Evolutionary conservation across 129 eudicot genomes (phyloP).

Genomic region (Helianthus tuberosus): DNA sequence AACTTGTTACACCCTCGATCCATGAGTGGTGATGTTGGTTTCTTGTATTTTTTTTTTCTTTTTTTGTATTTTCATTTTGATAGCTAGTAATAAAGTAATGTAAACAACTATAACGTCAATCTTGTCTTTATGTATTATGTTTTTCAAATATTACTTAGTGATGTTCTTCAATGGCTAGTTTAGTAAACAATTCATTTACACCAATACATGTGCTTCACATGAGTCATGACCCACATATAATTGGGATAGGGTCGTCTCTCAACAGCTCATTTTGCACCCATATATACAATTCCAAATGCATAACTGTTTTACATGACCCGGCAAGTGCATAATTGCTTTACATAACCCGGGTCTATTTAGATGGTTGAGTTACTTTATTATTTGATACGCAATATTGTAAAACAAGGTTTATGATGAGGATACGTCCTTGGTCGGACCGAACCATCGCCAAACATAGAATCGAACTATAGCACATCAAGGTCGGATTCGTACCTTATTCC

Average conservation of each 20-base stretch:
- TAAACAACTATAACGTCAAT: not conserved
- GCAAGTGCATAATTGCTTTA: no score
- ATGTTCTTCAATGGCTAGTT: not conserved
- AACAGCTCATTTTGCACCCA: not conserved
- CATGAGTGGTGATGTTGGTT: constrained; percentile 27
- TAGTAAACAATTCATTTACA: not conserved
- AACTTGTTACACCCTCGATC: constrained; percentile 34
- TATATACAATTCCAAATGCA: not conserved
- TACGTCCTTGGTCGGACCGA: no score
- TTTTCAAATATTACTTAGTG: not conserved
- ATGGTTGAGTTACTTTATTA: no score
- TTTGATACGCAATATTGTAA: no score
- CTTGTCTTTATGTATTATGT: not conserved
- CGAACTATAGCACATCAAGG: no score
- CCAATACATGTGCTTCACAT: not conserved
- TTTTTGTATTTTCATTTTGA: constrained; percentile 22
- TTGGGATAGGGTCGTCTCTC: not conserved
- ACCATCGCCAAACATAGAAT: no score
- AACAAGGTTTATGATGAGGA: no score
- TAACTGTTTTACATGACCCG: no score
- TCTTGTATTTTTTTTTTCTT: not conserved
- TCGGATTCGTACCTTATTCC: no score
- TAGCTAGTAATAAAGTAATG: not conserved
- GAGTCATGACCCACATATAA: not conserved
- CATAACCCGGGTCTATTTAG: no score